These are phyloP conservation scores for Trichothecium sympodiale DNA, from an alignment of 2,329 filamentous ascomycete species.

Conservation along the genomic window DNA sequence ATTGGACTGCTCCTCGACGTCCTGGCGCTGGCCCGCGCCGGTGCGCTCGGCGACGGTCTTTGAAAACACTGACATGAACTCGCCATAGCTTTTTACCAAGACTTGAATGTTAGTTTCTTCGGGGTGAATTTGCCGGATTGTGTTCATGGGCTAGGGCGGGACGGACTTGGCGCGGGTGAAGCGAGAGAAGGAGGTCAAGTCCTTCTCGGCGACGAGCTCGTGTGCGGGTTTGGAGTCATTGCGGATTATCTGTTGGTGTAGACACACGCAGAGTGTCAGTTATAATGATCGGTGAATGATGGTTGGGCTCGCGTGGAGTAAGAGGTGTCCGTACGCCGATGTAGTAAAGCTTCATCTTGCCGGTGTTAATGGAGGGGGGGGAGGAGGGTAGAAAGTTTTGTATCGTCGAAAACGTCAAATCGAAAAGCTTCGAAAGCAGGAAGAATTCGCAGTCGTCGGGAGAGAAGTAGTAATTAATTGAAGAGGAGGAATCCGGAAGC, in stretches of 20 bases:
- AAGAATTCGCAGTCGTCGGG: too few relatives aligned
- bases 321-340: constrained; percentile 9
- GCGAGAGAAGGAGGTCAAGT: constrained; percentile 66
- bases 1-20: constrained; percentile 73
- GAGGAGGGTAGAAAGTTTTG: neutral
- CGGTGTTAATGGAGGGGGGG: neutral
- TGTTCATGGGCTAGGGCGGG: constrained; percentile 6
- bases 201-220: constrained; percentile 67
- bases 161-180: constrained; percentile 64
- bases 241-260: constrained; percentile 57
- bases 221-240: constrained; percentile 67
- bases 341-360: constrained; percentile 7
- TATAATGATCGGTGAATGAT: constrained; percentile 1
- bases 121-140: neutral
- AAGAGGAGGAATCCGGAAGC: too few relatives aligned
- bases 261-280: neutral
- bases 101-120: neutral
- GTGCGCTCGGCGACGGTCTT: constrained; percentile 84
- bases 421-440: too few relatives aligned
- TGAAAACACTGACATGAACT: constrained; percentile 75
- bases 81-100: constrained; percentile 27
- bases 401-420: too few relatives aligned
- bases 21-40: constrained; percentile 68
- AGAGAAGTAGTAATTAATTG: too few relatives aligned
- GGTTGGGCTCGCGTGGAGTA: constrained; percentile 8